Conservation (phyloP, 306 rosid species). For the Ormosia semicastrata region DNA sequence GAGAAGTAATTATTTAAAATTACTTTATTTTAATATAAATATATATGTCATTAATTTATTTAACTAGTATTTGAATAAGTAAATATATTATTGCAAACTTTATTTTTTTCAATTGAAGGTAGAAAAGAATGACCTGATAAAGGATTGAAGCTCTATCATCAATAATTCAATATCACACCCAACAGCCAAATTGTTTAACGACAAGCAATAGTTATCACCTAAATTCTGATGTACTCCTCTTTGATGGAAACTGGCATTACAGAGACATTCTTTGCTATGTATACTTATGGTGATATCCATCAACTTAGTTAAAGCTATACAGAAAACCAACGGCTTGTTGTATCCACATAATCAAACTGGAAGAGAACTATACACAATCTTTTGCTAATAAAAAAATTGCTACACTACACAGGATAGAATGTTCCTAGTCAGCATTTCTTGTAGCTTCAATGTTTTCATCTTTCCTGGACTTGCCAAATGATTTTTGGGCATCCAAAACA, state of each 20-base stretch:
- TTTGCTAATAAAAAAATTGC: not conserved
- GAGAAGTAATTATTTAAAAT: no score
- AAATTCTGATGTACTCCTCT: not conserved
- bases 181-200: not conserved
- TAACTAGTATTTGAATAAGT: no score
- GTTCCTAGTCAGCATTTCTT: constrained; percentile 34
- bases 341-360: constrained; percentile 22
- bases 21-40: no score
- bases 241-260: not conserved
- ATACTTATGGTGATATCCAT: not conserved
- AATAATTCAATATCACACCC: not conserved
- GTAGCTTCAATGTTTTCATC: constrained; percentile 47
- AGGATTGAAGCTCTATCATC: not conserved
- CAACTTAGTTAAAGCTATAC: not conserved
- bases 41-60: no score
- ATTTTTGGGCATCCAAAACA: constrained; percentile 59
- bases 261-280: not conserved
- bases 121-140: not conserved
- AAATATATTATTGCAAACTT: no score
- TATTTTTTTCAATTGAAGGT: not conserved
- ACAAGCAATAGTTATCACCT: not conserved
- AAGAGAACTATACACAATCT: not conserved
- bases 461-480: constrained; percentile 57
- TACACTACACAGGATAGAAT: not conserved
- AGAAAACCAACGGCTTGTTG: not conserved